phyloP scores from a whole-genome alignment of 1,284 basidiomycete species.

The Coniferiporia weirii region DNA sequence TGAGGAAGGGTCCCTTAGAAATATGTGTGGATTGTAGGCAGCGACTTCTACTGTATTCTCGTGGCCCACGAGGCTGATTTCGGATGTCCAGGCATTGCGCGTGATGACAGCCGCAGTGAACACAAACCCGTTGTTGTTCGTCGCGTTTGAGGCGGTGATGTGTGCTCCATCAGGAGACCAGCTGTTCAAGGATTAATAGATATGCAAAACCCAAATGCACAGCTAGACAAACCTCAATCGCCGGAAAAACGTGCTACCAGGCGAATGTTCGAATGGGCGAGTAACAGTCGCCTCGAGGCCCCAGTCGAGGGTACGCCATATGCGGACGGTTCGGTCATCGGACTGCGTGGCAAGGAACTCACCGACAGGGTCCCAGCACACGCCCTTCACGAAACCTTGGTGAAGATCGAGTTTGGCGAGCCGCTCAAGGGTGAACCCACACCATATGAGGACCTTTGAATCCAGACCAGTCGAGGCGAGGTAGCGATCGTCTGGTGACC shows the following conservation, averaged over 20 bases:
- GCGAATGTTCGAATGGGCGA: conserved; percentile 91
- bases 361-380: conserved; percentile 97
- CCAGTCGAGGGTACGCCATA: conserved; percentile 97
- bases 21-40: conserved; percentile 89
- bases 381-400: conserved; percentile 96
- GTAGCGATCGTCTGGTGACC: conserved; percentile 88
- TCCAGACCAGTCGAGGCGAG: conserved; percentile 94
- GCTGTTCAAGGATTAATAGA: conserved; percentile 36
- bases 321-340: conserved; percentile 93
- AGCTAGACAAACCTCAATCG: conserved; percentile 65
- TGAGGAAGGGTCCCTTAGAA: conserved; percentile 66
- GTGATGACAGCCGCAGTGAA: conserved; percentile 96
- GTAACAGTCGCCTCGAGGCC: conserved; percentile 75
- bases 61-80: conserved; percentile 93
- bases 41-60: conserved; percentile 98
- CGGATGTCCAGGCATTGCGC: conserved; percentile 80
- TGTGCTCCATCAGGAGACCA: conserved; percentile 99
- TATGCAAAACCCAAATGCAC: background rate
- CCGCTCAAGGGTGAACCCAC: conserved; percentile 81
- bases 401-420: conserved; percentile 83
- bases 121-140: conserved; percentile 91
- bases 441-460: conserved; percentile 90
- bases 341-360: conserved; percentile 96
- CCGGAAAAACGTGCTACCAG: conserved; percentile 93
- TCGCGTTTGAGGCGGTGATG: conserved; percentile 95